phyloP scores from a whole-genome alignment of 225 moss, liverwort and hornwort genomes.

The Pleurozium schreberi region DNA sequence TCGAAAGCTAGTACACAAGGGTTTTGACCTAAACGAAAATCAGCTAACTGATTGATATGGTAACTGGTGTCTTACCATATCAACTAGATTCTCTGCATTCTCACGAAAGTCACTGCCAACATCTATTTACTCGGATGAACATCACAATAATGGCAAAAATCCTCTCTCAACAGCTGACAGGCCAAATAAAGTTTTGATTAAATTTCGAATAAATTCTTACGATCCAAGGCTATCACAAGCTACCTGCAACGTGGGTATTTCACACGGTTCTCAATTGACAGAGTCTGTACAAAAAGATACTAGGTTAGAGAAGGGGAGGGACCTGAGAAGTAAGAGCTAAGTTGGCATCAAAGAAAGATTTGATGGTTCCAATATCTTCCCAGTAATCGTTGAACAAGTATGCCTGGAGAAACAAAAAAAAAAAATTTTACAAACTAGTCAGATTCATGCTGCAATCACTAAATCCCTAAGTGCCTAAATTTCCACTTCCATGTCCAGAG shows the following conservation, averaged over 20 bases:
- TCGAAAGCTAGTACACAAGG: background rate
- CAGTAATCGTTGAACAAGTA: slow-evolving; percentile 95
- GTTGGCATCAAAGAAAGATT: slow-evolving; percentile 95
- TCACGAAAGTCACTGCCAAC: background rate
- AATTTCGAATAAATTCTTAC: background rate
- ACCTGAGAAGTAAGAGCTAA: slow-evolving; percentile 86
- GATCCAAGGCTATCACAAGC: background rate
- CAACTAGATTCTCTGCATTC: background rate
- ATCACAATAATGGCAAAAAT: background rate
- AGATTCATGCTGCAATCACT: background rate
- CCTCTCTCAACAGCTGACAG: background rate
- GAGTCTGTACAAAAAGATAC: too few relatives aligned
- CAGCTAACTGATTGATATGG: too few relatives aligned
- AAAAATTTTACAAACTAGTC: background rate
- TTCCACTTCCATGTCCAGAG: background rate
- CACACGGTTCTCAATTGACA: background rate
- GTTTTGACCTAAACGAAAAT: background rate
- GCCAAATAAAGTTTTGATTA: background rate
- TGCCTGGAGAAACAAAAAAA: slow-evolving; percentile 30
- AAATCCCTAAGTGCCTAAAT: background rate
- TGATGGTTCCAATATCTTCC: slow-evolving; percentile 99
- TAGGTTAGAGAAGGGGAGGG: background rate
- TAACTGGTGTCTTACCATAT: background rate
- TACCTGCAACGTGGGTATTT: background rate
- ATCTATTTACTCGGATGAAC: background rate